Percentiles rank a stretch among this genome's conserved stretches.
These are phyloP conservation scores for Debaryomyces maramus DNA, from an alignment of 805 yeast species.

Conservation along the genomic window DNA sequence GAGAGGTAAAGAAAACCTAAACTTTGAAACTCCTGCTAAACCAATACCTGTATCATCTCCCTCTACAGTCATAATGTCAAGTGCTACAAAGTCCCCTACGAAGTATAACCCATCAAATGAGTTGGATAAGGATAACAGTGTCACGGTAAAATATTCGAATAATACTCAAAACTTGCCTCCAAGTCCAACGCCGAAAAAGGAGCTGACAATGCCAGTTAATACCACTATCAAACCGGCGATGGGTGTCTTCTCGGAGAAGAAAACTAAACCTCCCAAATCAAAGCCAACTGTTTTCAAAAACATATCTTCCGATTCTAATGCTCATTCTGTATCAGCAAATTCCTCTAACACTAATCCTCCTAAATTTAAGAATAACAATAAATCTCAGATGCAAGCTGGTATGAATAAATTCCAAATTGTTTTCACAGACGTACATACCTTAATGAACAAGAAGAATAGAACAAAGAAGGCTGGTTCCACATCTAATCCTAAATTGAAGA, in stretches of 20 bases:
- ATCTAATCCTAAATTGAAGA: conserved; percentile 1
- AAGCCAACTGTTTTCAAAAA: conserved; percentile 8
- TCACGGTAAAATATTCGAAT: conserved; percentile 2
- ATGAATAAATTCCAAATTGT: conserved; percentile 49
- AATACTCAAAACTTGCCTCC: conserved; percentile 18
- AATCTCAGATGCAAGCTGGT: conserved; percentile 37
- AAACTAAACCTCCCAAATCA: conserved; percentile 6
- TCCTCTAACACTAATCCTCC: no score
- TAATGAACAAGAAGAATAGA: conserved; percentile 21
- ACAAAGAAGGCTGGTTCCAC: conserved; percentile 8
- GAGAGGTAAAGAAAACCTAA: neutral
- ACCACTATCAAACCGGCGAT: conserved; percentile 28
- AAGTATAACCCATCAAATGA: conserved; percentile 7
- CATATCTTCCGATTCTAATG: conserved; percentile 4
- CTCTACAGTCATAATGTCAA: conserved; percentile 41
- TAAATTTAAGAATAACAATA: conserved; percentile 12
- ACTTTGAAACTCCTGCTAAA: conserved; percentile 36
- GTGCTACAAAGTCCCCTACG: conserved; percentile 22
- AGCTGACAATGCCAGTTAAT: conserved; percentile 3
- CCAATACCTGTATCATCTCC: conserved; percentile 38
- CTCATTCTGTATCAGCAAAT: conserved; percentile 3
- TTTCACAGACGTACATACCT: conserved; percentile 38
- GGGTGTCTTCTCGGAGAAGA: conserved; percentile 39
- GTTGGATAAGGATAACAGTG: conserved; percentile 8
- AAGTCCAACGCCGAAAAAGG: conserved; percentile 42